phyloP scores from a whole-genome alignment of 75 land plant species.

The Cunninghamia lanceolata region DNA sequence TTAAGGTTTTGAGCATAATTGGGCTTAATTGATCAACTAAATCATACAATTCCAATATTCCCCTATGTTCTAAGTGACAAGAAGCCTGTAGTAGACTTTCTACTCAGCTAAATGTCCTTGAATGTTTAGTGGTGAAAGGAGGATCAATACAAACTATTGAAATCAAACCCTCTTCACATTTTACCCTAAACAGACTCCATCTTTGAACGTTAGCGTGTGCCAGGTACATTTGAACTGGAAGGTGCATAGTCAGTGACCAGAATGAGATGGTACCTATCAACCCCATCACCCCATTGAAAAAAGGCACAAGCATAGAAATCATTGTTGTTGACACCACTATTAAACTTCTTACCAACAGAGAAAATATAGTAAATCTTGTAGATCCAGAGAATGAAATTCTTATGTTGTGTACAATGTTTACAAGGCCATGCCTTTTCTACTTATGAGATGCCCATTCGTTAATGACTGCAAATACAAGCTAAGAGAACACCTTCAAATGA shows the following conservation, averaged over 20 bases:
- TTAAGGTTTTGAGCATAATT: too few relatives aligned
- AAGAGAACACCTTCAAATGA: conserved; percentile 37
- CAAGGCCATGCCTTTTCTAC: conserved; percentile 26
- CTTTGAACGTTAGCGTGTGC: background rate
- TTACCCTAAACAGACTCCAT: background rate
- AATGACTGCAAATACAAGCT: conserved; percentile 43
- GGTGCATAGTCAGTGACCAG: background rate
- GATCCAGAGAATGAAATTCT: conserved; percentile 6
- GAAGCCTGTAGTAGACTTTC: too few relatives aligned
- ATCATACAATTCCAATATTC: too few relatives aligned
- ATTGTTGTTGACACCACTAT: background rate
- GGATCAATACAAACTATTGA: too few relatives aligned
- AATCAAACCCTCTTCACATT: too few relatives aligned
- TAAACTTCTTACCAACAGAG: background rate
- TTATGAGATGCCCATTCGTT: conserved; percentile 22
- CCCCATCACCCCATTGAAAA: background rate
- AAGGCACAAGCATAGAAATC: background rate
- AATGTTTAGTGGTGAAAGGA: too few relatives aligned
- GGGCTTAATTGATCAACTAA: too few relatives aligned
- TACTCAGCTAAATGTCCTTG: too few relatives aligned
- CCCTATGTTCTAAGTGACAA: too few relatives aligned
- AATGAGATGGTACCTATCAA: background rate
- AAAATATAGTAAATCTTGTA: background rate
- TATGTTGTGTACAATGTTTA: conserved; percentile 13
- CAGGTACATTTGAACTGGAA: conserved; percentile 18